Evolutionary conservation across 208 protist genomes (phyloP), one percentile per base, ranked within the genome.

Genomic region (Hexamita inflata): DNA sequence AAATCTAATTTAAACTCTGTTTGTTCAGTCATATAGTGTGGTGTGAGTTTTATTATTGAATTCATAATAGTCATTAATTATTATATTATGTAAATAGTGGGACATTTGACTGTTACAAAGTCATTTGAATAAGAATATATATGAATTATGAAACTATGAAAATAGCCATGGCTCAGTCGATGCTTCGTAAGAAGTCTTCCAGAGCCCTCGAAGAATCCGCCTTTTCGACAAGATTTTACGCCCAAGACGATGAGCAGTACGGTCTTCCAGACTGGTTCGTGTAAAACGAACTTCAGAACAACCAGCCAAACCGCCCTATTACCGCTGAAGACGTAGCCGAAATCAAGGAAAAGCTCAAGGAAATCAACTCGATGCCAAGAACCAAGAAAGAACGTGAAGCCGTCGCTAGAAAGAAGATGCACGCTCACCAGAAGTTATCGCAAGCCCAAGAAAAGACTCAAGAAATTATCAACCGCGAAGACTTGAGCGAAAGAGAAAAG

Each of bases 331-430:
- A 70, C 19, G 42, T 70, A 24, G 2, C 2, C 4, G 4, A 42
- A 42, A n/a, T 42, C 11, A 70, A 45, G n/a, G 32, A n/a, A 70
- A n/a, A 38, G 30, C 9, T 70, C 9, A 19, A 70, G 35, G 64
- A n/a, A 24, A n/a, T 70, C 32, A 13, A 49, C 11, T 15, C 64
- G 9, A 13, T 15, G 40, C 64, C 64, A 49, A 53, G n/a, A n/a
- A 70, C 38, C 9, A 70, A 70, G 64, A 70, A 70, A 45, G 64
- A 42, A 9, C 64, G 64, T 35, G 64, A 70, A 38, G 64, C 64
- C 15, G 9, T 70, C 15, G 64, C 64, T 9, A 4, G 64, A 45
- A 70, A 70, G 64, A 35, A 38, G 9, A 15, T 70, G 2, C 9
- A 34, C 7, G 35, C 64, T 45, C 9, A 70, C n/a, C 26, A n/a